These are phyloP conservation scores for Eragrostis nindensis DNA, from an alignment of 176 grass and related monocot species.

Conservation along the genomic window DNA sequence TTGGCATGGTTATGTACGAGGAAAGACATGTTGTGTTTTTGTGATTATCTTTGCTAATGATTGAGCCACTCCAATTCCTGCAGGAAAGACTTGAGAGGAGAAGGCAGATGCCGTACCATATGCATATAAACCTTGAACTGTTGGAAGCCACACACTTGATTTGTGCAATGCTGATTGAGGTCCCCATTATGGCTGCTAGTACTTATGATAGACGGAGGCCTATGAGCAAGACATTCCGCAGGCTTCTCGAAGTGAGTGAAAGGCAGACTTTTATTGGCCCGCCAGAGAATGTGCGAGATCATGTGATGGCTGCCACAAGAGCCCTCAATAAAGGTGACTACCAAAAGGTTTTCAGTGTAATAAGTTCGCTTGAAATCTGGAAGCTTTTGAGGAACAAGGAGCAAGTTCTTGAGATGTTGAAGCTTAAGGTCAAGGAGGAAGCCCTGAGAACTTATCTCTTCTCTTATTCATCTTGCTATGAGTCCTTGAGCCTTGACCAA, in stretches of 20 bases:
- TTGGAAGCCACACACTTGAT: conserved; percentile 91
- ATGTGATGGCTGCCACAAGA: conserved; percentile 92
- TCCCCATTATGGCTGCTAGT: conserved; percentile 82
- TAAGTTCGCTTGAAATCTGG: conserved; percentile 81
- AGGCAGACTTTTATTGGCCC: conserved; percentile 93
- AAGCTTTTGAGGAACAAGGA: conserved; percentile 90
- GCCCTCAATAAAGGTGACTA: conserved; percentile 79
- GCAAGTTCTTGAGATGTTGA: conserved; percentile 78
- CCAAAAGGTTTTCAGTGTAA: conserved; percentile 64
- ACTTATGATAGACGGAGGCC: conserved; percentile 74
- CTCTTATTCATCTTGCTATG: conserved; percentile 72
- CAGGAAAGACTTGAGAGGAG: conserved; percentile 95
- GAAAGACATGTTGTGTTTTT: not conserved
- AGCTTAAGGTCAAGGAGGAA: conserved; percentile 91
- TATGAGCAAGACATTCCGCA: conserved; percentile 87
- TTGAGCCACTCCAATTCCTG: not conserved
- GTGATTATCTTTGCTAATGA: conserved; percentile 30
- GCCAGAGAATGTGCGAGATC: conserved; percentile 89
- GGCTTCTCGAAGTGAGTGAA: conserved; percentile 92
- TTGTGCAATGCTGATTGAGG: conserved; percentile 96
- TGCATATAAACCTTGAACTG: conserved; percentile 98
- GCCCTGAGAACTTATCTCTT: conserved; percentile 89
- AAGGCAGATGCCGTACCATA: conserved; percentile 98
- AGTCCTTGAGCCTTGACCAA: conserved; percentile 78
- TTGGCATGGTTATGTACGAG: not conserved